Percentiles rank a stretch among this genome's conserved stretches.
phyloP scores from a whole-genome alignment of 2,329 filamentous ascomycete species.

The Huntiella moniliformis region DNA sequence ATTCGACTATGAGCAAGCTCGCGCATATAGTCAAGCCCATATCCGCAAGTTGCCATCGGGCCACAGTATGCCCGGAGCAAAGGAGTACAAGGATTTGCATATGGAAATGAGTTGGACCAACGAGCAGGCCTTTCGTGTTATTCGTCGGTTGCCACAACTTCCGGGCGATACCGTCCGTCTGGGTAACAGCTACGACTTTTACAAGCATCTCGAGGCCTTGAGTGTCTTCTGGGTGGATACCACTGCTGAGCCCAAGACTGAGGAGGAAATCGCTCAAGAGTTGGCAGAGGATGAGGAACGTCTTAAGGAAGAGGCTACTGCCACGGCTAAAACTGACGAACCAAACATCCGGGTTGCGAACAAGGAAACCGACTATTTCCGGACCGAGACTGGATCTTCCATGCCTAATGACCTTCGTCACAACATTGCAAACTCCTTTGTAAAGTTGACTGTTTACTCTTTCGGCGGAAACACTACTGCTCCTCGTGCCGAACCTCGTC shows the following conservation, averaged over 20 bases:
- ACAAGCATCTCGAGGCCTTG: conserved; percentile 40
- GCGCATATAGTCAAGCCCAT: conserved; percentile 28
- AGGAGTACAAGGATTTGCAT: conserved; percentile 38
- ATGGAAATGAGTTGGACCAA: conserved; percentile 38
- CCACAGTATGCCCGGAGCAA: conserved; percentile 35
- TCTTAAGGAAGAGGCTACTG: conserved; percentile 1
- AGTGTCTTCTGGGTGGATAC: conserved; percentile 45
- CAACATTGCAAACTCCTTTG: conserved; percentile 36
- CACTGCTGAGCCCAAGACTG: conserved; percentile 20
- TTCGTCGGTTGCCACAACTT: conserved; percentile 36
- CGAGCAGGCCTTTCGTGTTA: conserved; percentile 39
- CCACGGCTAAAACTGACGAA: not conserved
- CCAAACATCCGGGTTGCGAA: conserved; percentile 1
- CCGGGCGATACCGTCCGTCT: conserved; percentile 35
- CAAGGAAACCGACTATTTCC: conserved; percentile 18
- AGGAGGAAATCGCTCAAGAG: conserved; percentile 8
- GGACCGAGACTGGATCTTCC: conserved; percentile 30
- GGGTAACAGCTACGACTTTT: conserved; percentile 48
- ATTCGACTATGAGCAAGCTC: conserved; percentile 30
- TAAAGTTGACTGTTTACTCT: conserved; percentile 47
- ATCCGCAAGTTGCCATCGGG: conserved; percentile 32
- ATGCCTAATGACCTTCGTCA: conserved; percentile 42
- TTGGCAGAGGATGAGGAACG: conserved; percentile 2
- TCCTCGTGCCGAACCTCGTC: conserved; percentile 37
- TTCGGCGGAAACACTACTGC: conserved; percentile 43